A percentile compares a stretch with the other conserved stretches of the same genome.
phyloP scores from a whole-genome alignment of 192 early-diverging fungal species.

The Haplosporangium gracile region DNA sequence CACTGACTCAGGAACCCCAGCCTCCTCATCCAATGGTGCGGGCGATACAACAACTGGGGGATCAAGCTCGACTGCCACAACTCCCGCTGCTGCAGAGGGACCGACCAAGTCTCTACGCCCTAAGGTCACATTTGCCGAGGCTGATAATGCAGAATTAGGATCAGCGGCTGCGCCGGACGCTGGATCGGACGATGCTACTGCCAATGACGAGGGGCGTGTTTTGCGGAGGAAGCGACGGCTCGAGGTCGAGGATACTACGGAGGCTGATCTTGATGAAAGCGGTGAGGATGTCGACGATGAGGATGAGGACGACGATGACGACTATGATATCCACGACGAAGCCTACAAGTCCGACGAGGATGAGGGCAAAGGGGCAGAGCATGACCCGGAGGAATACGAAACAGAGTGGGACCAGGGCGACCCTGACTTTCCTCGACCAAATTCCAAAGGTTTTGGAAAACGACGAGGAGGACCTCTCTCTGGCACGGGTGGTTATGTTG shows the following conservation, averaged over 20 bases:
- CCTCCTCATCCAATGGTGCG: neutral
- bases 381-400: conserved; percentile 19
- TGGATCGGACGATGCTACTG: neutral
- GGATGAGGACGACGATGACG: conserved; percentile 49
- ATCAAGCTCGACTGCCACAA: neutral
- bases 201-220: neutral
- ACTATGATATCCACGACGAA: conserved; percentile 39
- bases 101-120: neutral
- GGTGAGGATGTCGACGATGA: conserved; percentile 38
- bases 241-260: conserved; percentile 20
- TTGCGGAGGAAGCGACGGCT: conserved; percentile 10
- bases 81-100: neutral
- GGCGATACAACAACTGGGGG: neutral
- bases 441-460: conserved; percentile 13
- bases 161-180: neutral
- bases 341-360: conserved; percentile 39
- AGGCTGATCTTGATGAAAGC: conserved; percentile 15
- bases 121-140: conserved; percentile 13
- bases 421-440: neutral
- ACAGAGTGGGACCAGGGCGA: conserved; percentile 42
- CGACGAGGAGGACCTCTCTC: neutral
- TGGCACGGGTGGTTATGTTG: conserved; percentile 11
- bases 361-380: conserved; percentile 9
- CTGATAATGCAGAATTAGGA: neutral
- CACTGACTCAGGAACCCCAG: neutral